These are phyloP conservation scores for Nemania abortiva DNA, from an alignment of 2,329 filamentous ascomycete species.

Conservation along the genomic window DNA sequence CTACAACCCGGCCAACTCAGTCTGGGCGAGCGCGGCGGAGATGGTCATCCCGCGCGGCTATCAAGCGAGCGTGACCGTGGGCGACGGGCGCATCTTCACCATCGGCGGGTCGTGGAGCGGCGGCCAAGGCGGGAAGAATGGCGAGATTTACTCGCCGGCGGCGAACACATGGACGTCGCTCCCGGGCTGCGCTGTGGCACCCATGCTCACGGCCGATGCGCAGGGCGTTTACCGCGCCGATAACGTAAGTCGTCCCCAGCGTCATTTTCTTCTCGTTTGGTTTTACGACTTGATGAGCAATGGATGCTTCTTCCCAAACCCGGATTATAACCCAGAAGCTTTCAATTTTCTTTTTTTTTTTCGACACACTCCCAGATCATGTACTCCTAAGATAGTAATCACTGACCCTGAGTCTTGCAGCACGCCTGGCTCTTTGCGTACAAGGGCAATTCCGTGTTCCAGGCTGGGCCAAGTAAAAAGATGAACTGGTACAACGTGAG, in stretches of 20 bases:
- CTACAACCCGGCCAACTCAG: slow-evolving; percentile 55
- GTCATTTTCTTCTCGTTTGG: background rate
- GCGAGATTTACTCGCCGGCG: slow-evolving; percentile 64
- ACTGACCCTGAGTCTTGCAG: background rate
- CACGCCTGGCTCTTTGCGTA: slow-evolving; percentile 67
- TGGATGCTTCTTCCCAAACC: background rate
- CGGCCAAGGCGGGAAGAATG: slow-evolving; percentile 63
- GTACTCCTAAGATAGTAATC: no score
- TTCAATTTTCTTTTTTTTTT: no score
- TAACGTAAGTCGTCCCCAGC: slow-evolving; percentile 49
- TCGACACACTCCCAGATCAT: no score
- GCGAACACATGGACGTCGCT: slow-evolving; percentile 62
- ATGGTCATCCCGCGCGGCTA: slow-evolving; percentile 65
- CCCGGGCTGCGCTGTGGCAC: slow-evolving; percentile 57
- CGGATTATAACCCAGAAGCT: no score
- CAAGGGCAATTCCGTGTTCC: slow-evolving; percentile 61
- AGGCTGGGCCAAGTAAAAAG: slow-evolving; percentile 59
- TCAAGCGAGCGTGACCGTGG: slow-evolving; percentile 63
- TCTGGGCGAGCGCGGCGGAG: slow-evolving; percentile 55
- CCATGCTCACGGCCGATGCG: slow-evolving; percentile 63
- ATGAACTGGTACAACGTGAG: slow-evolving; percentile 66
- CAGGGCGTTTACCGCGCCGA: slow-evolving; percentile 60
- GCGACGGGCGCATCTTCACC: slow-evolving; percentile 67
- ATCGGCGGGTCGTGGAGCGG: slow-evolving; percentile 71
- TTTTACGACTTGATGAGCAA: background rate